A percentile compares a stretch with the other conserved stretches of the same genome.
These are phyloP conservation scores for Priceomyces medius DNA, from an alignment of 805 yeast genomes.

Conservation along the genomic window DNA sequence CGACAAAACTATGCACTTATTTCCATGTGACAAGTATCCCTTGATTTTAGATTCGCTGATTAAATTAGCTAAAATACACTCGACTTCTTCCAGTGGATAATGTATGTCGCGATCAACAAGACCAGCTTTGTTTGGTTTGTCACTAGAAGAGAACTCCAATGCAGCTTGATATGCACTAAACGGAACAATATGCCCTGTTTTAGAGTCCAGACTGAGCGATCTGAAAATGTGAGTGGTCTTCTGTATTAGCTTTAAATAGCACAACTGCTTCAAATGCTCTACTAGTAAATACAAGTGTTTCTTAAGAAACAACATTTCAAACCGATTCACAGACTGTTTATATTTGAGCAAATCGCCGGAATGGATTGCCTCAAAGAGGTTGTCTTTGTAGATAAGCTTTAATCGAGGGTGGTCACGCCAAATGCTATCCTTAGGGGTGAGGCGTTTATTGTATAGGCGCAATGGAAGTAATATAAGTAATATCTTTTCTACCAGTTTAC, in stretches of 20 bases:
- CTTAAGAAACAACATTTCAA: constrained; percentile 52
- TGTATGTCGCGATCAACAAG: constrained; percentile 7
- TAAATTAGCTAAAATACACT: constrained; percentile 65
- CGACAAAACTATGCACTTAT: constrained; percentile 71
- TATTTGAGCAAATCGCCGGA: constrained; percentile 58
- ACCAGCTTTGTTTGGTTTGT: neutral
- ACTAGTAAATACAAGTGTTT: constrained; percentile 61
- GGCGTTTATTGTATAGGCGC: constrained; percentile 47
- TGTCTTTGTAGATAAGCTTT: constrained; percentile 39
- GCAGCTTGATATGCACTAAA: constrained; percentile 46
- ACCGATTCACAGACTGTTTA: constrained; percentile 42
- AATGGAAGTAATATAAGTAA: constrained; percentile 64
- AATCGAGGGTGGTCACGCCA: constrained; percentile 46
- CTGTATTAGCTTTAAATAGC: constrained; percentile 52
- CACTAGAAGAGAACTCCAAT: constrained; percentile 29
- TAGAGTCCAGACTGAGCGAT: constrained; percentile 26
- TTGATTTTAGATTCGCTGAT: constrained; percentile 61
- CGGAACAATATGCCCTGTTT: constrained; percentile 34
- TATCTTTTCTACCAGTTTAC: constrained; percentile 47
- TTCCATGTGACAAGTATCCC: constrained; percentile 80
- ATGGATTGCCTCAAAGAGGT: constrained; percentile 47
- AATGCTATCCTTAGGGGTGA: constrained; percentile 43
- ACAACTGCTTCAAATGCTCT: constrained; percentile 50
- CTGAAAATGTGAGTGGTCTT: constrained; percentile 25
- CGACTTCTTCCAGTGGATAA: constrained; percentile 51